phyloP scores from a whole-genome alignment of 2,329 filamentous ascomycete genomes.

The Colletotrichum liaoningense region DNA sequence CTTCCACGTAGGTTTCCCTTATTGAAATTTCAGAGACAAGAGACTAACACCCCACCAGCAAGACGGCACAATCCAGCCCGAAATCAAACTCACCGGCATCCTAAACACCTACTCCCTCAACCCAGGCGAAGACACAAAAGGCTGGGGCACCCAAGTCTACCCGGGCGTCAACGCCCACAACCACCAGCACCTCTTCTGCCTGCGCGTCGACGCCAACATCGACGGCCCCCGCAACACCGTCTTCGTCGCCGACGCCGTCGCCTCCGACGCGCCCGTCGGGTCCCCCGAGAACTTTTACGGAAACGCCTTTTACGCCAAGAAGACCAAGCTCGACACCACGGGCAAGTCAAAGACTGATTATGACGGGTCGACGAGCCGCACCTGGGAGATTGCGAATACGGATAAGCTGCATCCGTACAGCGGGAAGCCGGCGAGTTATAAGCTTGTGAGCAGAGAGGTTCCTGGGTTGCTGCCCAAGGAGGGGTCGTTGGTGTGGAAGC shows the following conservation, averaged over 20 bases:
- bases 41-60: slow-evolving; percentile 58
- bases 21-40: neutral
- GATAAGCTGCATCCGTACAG: slow-evolving; percentile 87
- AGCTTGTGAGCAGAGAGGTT: slow-evolving; percentile 89
- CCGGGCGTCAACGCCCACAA: slow-evolving; percentile 93
- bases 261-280: slow-evolving; percentile 79
- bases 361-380: slow-evolving; percentile 80
- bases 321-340: slow-evolving; percentile 81
- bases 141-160: slow-evolving; percentile 93
- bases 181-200: slow-evolving; percentile 94
- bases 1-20: slow-evolving; percentile 67
- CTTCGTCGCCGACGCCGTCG: slow-evolving; percentile 82
- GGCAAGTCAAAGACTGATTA: slow-evolving; percentile 81
- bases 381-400: slow-evolving; percentile 92
- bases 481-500: slow-evolving; percentile 86
- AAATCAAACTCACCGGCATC: slow-evolving; percentile 92
- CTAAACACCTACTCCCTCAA: slow-evolving; percentile 90
- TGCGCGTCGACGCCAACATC: slow-evolving; percentile 87
- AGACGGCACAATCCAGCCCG: slow-evolving; percentile 90
- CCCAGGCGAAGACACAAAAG: slow-evolving; percentile 82
- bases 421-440: slow-evolving; percentile 87
- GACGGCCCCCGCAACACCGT: slow-evolving; percentile 88
- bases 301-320: slow-evolving; percentile 89
- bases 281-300: slow-evolving; percentile 87
- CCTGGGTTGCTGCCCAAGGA: slow-evolving; percentile 83